Evolutionary conservation across 2,329 filamentous ascomycete species (phyloP), one percentile per base, ranked within the genome.

Genomic region (Penicillium decumbens): DNA sequence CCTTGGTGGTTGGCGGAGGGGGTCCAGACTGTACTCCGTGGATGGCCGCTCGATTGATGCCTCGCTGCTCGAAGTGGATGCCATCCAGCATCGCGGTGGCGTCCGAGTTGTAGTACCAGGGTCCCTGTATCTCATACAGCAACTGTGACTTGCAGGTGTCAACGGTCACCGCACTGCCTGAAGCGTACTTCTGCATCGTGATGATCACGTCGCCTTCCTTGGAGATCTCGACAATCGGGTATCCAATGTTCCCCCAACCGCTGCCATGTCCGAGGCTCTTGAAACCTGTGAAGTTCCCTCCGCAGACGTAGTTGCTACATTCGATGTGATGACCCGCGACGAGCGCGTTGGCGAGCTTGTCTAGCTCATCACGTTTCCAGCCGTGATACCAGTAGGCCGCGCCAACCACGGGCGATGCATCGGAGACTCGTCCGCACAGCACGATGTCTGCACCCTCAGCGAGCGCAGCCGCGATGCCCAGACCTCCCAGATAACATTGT

Each of bases 61-160:
- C 73, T 4, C 77, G 49, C 45, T 82, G 73, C 41, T 79, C 74
- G 51, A 84, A 78, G 49, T 70, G 73, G 32, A 81, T 65, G n/a
- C 74, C 66, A 41, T 73, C 66, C 12, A 82, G 65, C 12, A 78
- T 58, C 0, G 79, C 79, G 0, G 75, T 80, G 27, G 81, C 79
- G 53, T 82, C 80, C 0, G 74, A 77, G 64, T 81, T 81, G 69
- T 74, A 79, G 60, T 82, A 82, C 70, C 73, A 76, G 0, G 75
- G 76, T 4, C 78, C 78, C 55, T 80, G 77, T 13, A 80, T 75
- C 60, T 80, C 77, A 57, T 80, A 81, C 1, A 81, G 57, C 2
- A 80, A 65, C 51, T 81, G 79, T 3, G 73, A 76, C 0, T 73
- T 73, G 47, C 77, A 76, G 0, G 78, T 81, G 46, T 80, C 74